These are phyloP conservation scores for Hypoxylon trugodes DNA, from an alignment of 495 filamentous ascomycete genomes.

Conservation along the genomic window DNA sequence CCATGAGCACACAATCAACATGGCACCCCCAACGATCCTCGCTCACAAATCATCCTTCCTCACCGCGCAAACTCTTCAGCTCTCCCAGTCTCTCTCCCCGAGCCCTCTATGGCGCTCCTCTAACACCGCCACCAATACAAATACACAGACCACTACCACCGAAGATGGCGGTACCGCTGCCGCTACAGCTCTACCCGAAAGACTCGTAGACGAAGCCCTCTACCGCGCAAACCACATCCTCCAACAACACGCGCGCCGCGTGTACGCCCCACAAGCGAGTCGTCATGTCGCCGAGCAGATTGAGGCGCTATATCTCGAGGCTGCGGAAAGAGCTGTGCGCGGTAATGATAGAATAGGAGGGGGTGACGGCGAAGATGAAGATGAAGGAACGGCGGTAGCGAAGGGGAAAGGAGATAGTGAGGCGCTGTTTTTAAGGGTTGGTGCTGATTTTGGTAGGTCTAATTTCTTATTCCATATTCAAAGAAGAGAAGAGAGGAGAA, in stretches of 20 bases:
- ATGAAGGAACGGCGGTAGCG: conserved; percentile 51
- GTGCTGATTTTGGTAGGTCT: conserved; percentile 52
- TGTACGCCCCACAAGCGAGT: conserved; percentile 77
- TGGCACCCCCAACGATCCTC: conserved; percentile 60
- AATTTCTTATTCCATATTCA: background rate
- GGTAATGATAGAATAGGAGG: conserved; percentile 41
- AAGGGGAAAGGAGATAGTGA: conserved; percentile 44
- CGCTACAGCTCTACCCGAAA: conserved; percentile 67
- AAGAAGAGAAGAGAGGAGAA: no score
- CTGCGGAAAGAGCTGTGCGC: conserved; percentile 47
- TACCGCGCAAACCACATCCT: conserved; percentile 70
- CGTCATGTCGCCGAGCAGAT: conserved; percentile 87
- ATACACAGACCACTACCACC: no score
- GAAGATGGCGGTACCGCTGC: conserved; percentile 62
- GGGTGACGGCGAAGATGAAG: conserved; percentile 53
- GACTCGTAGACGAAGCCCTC: conserved; percentile 53
- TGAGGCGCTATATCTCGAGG: conserved; percentile 72
- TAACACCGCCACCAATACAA: conserved; percentile 53
- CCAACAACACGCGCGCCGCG: conserved; percentile 73
- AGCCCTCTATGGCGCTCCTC: conserved; percentile 65
- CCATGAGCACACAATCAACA: conserved; percentile 16
- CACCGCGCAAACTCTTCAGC: conserved; percentile 66
- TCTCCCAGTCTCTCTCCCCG: conserved; percentile 64
- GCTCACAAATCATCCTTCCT: conserved; percentile 73
- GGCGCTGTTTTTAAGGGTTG: conserved; percentile 42